phyloP scores from a whole-genome alignment of 2,329 filamentous ascomycete genomes.

The Xylariales sp. region DNA sequence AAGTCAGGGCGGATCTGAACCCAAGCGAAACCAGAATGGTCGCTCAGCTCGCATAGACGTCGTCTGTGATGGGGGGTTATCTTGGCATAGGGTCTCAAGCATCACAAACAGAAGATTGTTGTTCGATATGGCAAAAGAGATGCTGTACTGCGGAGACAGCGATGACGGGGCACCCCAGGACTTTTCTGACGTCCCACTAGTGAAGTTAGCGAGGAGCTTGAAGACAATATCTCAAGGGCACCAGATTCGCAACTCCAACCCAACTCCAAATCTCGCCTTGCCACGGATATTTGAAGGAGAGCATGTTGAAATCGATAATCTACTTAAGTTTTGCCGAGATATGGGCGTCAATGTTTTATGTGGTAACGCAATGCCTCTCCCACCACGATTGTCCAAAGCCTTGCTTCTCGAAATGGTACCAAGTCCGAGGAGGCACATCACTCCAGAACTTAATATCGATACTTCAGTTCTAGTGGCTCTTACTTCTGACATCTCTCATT shows the following conservation, averaged over 20 bases:
- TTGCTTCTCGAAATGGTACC: slow-evolving; percentile 47
- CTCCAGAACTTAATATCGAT: slow-evolving; percentile 65
- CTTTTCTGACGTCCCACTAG: slow-evolving; percentile 46
- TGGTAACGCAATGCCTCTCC: slow-evolving; percentile 37
- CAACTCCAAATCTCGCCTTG: slow-evolving; percentile 44
- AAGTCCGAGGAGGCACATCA: slow-evolving; percentile 44
- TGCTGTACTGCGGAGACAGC: slow-evolving; percentile 48
- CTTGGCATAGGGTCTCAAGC: slow-evolving; percentile 51
- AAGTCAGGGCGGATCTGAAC: slow-evolving; percentile 43
- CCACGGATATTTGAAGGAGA: slow-evolving; percentile 47
- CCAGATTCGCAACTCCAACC: slow-evolving; percentile 45
- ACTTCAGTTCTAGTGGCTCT: slow-evolving; percentile 78
- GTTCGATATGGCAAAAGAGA: slow-evolving; percentile 51
- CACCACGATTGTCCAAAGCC: slow-evolving; percentile 39
- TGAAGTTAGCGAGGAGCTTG: slow-evolving; percentile 48
- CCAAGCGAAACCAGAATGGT: slow-evolving; percentile 40
- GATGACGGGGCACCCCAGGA: slow-evolving; percentile 43
- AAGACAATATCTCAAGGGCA: slow-evolving; percentile 44
- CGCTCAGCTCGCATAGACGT: slow-evolving; percentile 45
- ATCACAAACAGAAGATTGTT: slow-evolving; percentile 48
- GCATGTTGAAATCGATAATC: slow-evolving; percentile 43
- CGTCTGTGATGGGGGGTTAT: slow-evolving; percentile 47
- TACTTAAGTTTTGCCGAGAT: slow-evolving; percentile 45
- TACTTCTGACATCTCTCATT: slow-evolving; percentile 78
- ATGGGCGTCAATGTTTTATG: slow-evolving; percentile 46